Conservation (phyloP, 768 basidiomycete genomes). For the Erythrobasidium yunnanense region DNA sequence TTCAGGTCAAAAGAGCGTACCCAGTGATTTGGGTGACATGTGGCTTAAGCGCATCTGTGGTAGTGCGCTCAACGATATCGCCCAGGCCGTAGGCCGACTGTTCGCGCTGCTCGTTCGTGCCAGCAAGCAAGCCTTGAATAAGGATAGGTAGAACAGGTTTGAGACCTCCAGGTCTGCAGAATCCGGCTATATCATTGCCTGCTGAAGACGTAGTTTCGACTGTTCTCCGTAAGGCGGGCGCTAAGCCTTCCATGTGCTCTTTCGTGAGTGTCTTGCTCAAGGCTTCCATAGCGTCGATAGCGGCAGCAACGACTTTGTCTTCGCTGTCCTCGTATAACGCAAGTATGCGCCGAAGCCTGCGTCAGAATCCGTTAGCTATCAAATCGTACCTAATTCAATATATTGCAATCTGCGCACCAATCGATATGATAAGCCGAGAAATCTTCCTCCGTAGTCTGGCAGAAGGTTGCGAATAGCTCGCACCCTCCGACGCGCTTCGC, state of each 20-base stretch:
- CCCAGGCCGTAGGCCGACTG: conserved; percentile 91
- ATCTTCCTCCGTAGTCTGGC: conserved; percentile 70
- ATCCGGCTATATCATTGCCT: conserved; percentile 68
- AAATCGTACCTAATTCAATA: not conserved
- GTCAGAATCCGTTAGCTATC: not conserved
- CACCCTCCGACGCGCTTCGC: conserved; percentile 66
- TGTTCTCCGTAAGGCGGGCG: conserved; percentile 74
- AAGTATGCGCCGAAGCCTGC: conserved; percentile 63
- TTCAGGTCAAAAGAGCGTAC: conserved; percentile 50
- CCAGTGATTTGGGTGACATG: conserved; percentile 76
- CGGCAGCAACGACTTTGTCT: conserved; percentile 54
- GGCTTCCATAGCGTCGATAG: conserved; percentile 68
- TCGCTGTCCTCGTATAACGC: conserved; percentile 64
- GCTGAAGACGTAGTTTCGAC: conserved; percentile 76
- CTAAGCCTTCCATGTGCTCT: conserved; percentile 79
- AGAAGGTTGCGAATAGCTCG: conserved; percentile 67
- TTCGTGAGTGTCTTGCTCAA: conserved; percentile 85
- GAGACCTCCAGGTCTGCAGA: conserved; percentile 65
- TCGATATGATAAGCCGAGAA: conserved; percentile 76
- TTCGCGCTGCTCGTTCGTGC: conserved; percentile 75
- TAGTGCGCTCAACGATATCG: conserved; percentile 83
- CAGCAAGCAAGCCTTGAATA: conserved; percentile 68
- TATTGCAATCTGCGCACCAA: conserved; percentile 48
- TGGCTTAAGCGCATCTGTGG: conserved; percentile 76
- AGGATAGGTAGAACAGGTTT: conserved; percentile 55